Conservation (phyloP, 2,329 filamentous ascomycete genomes). For the Monosporascus ibericus region DNA sequence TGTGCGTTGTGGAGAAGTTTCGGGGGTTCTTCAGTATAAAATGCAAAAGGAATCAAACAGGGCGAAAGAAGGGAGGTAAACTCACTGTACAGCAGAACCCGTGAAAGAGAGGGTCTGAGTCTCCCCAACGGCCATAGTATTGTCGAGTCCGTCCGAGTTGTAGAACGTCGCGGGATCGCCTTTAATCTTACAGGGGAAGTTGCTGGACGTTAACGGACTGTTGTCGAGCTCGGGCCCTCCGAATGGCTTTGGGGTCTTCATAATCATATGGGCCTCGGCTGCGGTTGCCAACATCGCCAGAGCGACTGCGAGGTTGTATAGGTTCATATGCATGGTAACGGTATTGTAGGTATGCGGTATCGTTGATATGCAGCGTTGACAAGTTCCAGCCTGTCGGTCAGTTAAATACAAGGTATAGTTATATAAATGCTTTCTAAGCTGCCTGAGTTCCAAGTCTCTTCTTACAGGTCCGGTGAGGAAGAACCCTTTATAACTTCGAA, state of each 20-base stretch:
- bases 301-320: slow-evolving; percentile 27
- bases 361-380: not conserved
- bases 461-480: too few relatives aligned
- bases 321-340: slow-evolving; percentile 34
- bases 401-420: too few relatives aligned
- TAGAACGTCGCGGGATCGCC: slow-evolving; percentile 22
- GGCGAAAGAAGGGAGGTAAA: too few relatives aligned
- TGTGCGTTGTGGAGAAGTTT: too few relatives aligned
- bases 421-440: too few relatives aligned
- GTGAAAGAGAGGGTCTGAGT: slow-evolving; percentile 47
- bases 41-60: too few relatives aligned
- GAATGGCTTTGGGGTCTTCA: slow-evolving; percentile 53
- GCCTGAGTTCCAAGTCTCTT: too few relatives aligned
- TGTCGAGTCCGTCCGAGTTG: slow-evolving; percentile 33
- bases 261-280: slow-evolving; percentile 58
- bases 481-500: too few relatives aligned
- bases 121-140: slow-evolving; percentile 33
- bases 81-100: slow-evolving; percentile 53
- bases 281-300: slow-evolving; percentile 42
- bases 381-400: not conserved
- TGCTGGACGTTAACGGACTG: slow-evolving; percentile 46
- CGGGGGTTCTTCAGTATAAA: too few relatives aligned
- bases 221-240: slow-evolving; percentile 41
- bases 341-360: slow-evolving; percentile 3
- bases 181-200: slow-evolving; percentile 63